A percentile compares a stretch with the other conserved stretches of the same genome.
These are phyloP conservation scores for Helianthus annuus DNA, from an alignment of 129 eudicot species.

Conservation along the genomic window DNA sequence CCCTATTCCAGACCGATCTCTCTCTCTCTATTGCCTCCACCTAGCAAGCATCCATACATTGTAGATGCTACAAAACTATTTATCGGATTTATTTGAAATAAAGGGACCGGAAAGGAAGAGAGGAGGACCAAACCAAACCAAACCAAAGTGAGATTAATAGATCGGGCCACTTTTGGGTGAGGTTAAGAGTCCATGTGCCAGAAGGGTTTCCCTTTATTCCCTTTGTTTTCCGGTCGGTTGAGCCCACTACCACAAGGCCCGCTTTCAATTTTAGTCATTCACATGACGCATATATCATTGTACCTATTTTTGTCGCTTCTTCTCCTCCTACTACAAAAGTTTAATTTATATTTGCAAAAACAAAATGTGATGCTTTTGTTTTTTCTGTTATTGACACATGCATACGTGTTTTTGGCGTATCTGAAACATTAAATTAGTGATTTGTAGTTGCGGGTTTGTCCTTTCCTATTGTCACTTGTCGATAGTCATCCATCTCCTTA, in stretches of 20 bases:
- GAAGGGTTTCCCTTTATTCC: slow-evolving; percentile 41
- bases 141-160: slow-evolving; percentile 5
- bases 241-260: slow-evolving; percentile 42
- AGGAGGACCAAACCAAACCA: slow-evolving; percentile 14
- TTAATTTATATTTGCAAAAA: not conserved
- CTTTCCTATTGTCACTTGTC: not conserved
- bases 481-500: not conserved
- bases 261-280: slow-evolving; percentile 23
- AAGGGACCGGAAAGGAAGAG: not conserved
- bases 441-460: not conserved
- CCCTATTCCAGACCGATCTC: no score
- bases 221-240: slow-evolving; percentile 48
- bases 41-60: no score
- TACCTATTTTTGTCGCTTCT: slow-evolving; percentile 20
- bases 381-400: not conserved
- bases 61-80: not conserved
- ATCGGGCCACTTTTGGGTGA: slow-evolving; percentile 28
- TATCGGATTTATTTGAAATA: not conserved
- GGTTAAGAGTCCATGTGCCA: slow-evolving; percentile 44
- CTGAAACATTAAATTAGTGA: not conserved
- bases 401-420: slow-evolving; percentile 8
- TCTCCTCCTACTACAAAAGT: not conserved
- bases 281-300: not conserved
- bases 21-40: no score
- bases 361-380: not conserved